Percentiles rank a stretch among this genome's conserved stretches.
These are phyloP conservation scores for Aspergillus quadrilineatus DNA, from an alignment of 2,329 filamentous ascomycete genomes.

Conservation along the genomic window DNA sequence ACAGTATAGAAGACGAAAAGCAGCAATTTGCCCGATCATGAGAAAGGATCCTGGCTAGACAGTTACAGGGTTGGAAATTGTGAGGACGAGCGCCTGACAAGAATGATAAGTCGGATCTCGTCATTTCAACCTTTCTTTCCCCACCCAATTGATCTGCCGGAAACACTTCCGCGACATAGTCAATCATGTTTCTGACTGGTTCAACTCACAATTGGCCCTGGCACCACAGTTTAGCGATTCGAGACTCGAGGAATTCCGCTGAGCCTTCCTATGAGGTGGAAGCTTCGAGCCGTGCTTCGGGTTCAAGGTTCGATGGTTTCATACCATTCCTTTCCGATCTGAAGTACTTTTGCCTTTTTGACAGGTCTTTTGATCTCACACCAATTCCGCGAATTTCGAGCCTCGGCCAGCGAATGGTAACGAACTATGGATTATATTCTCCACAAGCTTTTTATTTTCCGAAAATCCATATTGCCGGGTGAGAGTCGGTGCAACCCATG, in stretches of 20 bases:
- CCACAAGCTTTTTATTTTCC: constrained; percentile 13
- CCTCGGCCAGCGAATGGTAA: not conserved
- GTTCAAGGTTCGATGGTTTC: not conserved
- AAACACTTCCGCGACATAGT: constrained; percentile 19
- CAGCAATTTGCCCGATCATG: no score
- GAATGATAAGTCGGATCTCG: constrained; percentile 14
- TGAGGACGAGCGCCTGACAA: not conserved
- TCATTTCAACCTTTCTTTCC: constrained; percentile 8
- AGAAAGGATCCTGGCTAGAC: not conserved
- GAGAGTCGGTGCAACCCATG: constrained; percentile 1
- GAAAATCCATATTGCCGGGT: constrained; percentile 5
- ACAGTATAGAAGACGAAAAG: not conserved
- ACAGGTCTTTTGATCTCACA: constrained; percentile 19
- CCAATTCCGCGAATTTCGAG: not conserved
- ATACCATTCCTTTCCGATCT: not conserved
- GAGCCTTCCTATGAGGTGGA: not conserved
- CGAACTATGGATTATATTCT: not conserved
- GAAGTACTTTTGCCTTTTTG: constrained; percentile 22
- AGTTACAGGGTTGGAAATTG: not conserved
- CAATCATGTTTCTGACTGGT: constrained; percentile 13
- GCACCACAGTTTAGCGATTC: not conserved
- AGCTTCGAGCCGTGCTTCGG: constrained; percentile 4
- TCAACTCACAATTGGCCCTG: constrained; percentile 13
- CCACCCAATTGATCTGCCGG: constrained; percentile 25
- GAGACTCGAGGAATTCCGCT: not conserved